These are phyloP conservation scores for Prosopis cineraria DNA, from an alignment of 306 rosid genomes.

Conservation along the genomic window DNA sequence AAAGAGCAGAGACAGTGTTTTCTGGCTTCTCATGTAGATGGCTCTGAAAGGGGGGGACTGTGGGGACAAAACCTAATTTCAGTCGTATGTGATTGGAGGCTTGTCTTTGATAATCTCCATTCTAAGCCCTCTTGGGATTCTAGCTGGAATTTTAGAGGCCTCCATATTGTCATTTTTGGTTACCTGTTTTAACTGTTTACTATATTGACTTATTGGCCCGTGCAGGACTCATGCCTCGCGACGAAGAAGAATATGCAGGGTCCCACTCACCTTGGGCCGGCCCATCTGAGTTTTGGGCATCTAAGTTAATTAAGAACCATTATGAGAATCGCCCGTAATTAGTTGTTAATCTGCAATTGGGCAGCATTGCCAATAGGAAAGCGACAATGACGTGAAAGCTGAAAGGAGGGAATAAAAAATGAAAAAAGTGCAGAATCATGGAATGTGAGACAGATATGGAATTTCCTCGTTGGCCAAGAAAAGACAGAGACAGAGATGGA, in stretches of 20 bases:
- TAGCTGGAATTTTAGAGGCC: slow-evolving; percentile 57
- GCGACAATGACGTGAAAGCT: not conserved
- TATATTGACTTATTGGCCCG: not conserved
- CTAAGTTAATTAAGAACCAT: not conserved
- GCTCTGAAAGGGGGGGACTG: slow-evolving; percentile 25
- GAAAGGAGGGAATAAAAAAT: not conserved
- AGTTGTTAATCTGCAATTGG: not conserved
- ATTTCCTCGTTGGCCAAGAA: too few species aligned
- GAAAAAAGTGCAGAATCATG: not conserved
- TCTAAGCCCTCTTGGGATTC: slow-evolving; percentile 36
- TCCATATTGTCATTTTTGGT: slow-evolving; percentile 42
- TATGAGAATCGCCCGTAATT: not conserved
- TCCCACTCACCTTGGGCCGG: slow-evolving; percentile 68
- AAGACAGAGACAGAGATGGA: too few species aligned
- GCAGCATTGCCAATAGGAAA: not conserved
- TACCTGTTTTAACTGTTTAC: slow-evolving; percentile 41
- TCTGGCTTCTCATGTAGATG: slow-evolving; percentile 44
- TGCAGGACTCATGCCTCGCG: slow-evolving; percentile 24
- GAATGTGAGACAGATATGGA: too few species aligned
- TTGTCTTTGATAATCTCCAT: slow-evolving; percentile 44
- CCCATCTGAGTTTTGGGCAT: slow-evolving; percentile 44
- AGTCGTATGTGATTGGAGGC: slow-evolving; percentile 45
- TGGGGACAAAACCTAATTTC: slow-evolving; percentile 41
- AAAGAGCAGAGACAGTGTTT: slow-evolving; percentile 45
- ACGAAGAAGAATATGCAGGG: slow-evolving; percentile 30